A percentile compares a stretch with the other conserved stretches of the same genome.
phyloP scores from a whole-genome alignment of 306 rosid species.

The Cyclanthera cordifolia region DNA sequence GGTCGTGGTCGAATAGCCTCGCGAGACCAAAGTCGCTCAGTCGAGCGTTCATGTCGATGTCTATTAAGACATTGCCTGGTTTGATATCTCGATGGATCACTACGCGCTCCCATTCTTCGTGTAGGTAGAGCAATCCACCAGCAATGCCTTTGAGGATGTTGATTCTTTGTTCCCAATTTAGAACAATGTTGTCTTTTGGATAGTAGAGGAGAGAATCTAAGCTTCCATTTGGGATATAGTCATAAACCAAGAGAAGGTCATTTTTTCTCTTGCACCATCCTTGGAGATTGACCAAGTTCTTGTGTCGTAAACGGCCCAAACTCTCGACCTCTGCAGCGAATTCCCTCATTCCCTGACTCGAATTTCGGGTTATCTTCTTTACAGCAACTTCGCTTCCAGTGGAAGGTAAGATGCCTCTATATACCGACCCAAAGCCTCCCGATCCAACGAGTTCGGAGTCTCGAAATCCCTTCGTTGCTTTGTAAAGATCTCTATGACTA shows the following conservation, averaged over 20 bases:
- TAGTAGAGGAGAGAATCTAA: constrained; percentile 33
- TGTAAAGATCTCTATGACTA: constrained; percentile 40
- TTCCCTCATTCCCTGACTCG: constrained; percentile 40
- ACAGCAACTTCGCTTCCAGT: constrained; percentile 50
- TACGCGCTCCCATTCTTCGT: constrained; percentile 63
- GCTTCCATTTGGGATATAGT: constrained; percentile 50
- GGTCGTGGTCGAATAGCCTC: constrained; percentile 47
- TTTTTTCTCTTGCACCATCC: constrained; percentile 76
- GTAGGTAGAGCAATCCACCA: constrained; percentile 50
- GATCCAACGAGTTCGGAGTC: constrained; percentile 46
- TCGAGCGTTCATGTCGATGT: constrained; percentile 32
- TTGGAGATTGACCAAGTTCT: constrained; percentile 61
- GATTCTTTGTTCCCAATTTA: constrained; percentile 46
- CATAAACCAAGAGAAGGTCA: constrained; percentile 50
- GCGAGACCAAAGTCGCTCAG: constrained; percentile 70
- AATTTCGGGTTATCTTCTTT: constrained; percentile 33
- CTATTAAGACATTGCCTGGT: constrained; percentile 50
- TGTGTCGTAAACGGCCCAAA: constrained; percentile 61
- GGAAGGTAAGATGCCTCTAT: constrained; percentile 37
- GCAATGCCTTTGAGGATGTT: constrained; percentile 51
- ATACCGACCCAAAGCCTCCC: constrained; percentile 73
- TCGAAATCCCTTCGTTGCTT: constrained; percentile 51
- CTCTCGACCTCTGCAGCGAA: constrained; percentile 71
- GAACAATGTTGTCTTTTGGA: constrained; percentile 18
- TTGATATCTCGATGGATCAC: constrained; percentile 64